A percentile compares a stretch with the other conserved stretches of the same genome.
Conservation (phyloP, 305 asterid genomes). For the Ilex paraguariensis region DNA sequence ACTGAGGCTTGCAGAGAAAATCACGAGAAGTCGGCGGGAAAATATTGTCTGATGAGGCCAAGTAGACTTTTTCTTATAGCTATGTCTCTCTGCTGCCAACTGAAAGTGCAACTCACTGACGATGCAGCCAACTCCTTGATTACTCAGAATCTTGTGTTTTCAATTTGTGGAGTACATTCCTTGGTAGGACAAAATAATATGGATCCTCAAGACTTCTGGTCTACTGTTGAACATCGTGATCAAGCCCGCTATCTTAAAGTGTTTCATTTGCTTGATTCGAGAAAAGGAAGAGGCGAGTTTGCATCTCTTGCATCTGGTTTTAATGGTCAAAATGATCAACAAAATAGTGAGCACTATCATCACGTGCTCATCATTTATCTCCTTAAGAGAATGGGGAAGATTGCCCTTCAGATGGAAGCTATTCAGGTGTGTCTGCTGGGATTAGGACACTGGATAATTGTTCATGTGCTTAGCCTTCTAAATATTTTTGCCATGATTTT, state of each 20-base stretch:
- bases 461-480: too few relatives aligned
- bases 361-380: conserved; percentile 59
- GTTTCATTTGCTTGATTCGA: conserved; percentile 62
- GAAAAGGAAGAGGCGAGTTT: conserved; percentile 61
- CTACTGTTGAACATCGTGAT: conserved; percentile 47
- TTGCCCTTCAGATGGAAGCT: conserved; percentile 60
- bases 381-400: conserved; percentile 80
- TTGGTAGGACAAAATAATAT: conserved; percentile 32
- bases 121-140: conserved; percentile 38
- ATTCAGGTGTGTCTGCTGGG: conserved; percentile 46
- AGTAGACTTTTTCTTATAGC: conserved; percentile 66
- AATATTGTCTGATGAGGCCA: conserved; percentile 60
- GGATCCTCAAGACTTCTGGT: conserved; percentile 57
- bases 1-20: conserved; percentile 35
- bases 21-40: conserved; percentile 21
- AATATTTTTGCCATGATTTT: too few relatives aligned
- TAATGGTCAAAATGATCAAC: conserved; percentile 22
- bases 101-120: conserved; percentile 55
- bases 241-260: conserved; percentile 51
- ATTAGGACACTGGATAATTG: too few relatives aligned
- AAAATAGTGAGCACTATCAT: conserved; percentile 22
- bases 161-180: conserved; percentile 53
- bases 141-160: conserved; percentile 58
- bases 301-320: conserved; percentile 50
- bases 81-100: conserved; percentile 68